Percentiles rank a stretch among this genome's conserved stretches.
Conservation (phyloP, 2,329 filamentous ascomycete genomes). For the Septoria linicola region DNA sequence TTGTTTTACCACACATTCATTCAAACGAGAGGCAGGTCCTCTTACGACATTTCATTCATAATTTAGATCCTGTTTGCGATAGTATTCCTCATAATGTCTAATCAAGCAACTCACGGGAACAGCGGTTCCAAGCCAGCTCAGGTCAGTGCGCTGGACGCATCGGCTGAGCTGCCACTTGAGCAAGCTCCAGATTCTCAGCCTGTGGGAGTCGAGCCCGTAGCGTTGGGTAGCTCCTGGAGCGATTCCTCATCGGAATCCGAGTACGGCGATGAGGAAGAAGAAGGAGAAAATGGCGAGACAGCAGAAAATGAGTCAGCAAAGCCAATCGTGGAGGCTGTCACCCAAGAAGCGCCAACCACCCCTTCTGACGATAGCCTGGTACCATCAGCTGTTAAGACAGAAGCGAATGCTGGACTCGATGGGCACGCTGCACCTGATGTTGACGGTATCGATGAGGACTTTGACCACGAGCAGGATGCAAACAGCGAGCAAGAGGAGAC, state of each 20-base stretch:
- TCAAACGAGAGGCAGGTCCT: constrained; percentile 9
- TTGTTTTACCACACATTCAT: background rate
- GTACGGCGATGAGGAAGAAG: background rate
- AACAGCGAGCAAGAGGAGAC: background rate
- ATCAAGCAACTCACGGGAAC: background rate
- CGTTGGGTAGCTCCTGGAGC: too few species aligned
- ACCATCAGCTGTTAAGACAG: too few species aligned
- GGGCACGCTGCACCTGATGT: too few species aligned
- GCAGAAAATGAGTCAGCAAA: too few species aligned
- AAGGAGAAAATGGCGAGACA: background rate
- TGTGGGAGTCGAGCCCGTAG: background rate
- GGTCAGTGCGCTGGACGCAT: background rate
- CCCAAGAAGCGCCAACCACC: too few species aligned
- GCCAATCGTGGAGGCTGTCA: too few species aligned
- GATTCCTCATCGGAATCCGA: background rate
- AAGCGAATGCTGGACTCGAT: too few species aligned
- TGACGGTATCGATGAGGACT: too few species aligned
- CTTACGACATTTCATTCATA: background rate
- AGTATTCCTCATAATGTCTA: background rate
- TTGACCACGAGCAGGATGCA: too few species aligned
- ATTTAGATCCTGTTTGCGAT: background rate
- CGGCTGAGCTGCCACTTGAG: background rate
- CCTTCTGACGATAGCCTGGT: too few species aligned
- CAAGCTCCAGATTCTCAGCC: background rate
- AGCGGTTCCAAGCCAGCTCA: background rate